Evolutionary conservation across 139 green algal genomes (phyloP), one percentile per base, ranked within the genome.

Genomic region (Chlorella sorokiniana): DNA sequence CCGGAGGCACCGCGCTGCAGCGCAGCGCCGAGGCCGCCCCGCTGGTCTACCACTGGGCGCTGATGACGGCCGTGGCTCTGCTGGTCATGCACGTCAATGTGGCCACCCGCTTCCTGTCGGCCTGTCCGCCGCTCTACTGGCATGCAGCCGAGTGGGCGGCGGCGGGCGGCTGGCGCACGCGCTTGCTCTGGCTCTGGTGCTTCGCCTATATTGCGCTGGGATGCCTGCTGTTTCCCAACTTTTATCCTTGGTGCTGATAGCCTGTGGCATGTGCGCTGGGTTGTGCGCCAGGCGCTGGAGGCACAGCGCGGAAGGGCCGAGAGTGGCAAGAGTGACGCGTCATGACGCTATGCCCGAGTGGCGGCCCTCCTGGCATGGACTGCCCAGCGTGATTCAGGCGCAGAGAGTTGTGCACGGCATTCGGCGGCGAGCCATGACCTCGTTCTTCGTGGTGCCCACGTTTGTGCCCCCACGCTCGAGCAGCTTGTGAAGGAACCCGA

Each of bases 71-170:
- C 1, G 84, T 92, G 1, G 89, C 91, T 0, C 11, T 87, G 20
- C 65, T 94, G 7, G 79, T 93, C 20, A 96, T 98, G 93, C 89
- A 98, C 64, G 93, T 98, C 23, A 94, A 98, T 81, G 93, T 95
- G 48, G 82, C 80, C 25, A 91, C 87, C 5, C 65, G 87, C 87
- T 96, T 98, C 71, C 78, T 98, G 52, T 96, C 93, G 22, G 82
- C 83, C 65, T 94, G 88, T 72, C 92, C 93, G 41, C 67, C 90
- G 18, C 45, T 95, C 37, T 96, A 95, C 67, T 97, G 93, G 93
- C 94, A 83, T 56, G 83, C 87, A n/a, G 91, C 91, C 0, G 76
- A 89, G 6, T 35, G 48, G 29, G 45, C 38, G 27, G 29, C 33
- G 6, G 9, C 5, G 1, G 35, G 44, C 3, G 44, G 29, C 25